Evolutionary conservation across 2,329 filamentous ascomycete genomes (phyloP), one percentile per base, ranked within the genome.

Genomic region (Elsinoe fawcettii): DNA sequence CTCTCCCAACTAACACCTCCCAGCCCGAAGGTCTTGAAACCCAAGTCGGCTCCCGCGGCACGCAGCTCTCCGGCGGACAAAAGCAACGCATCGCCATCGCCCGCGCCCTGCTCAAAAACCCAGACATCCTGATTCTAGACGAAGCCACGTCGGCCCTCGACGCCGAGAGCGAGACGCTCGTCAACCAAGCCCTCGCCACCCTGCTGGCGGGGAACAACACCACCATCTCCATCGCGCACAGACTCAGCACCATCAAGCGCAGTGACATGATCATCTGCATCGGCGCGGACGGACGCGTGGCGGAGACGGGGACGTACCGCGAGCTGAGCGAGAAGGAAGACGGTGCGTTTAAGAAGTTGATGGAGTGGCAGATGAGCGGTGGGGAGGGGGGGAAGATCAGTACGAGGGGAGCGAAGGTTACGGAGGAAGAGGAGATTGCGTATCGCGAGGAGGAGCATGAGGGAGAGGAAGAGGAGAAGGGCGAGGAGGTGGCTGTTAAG

Each of bases 81-180:
- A 97, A 97, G 74, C 93, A 99, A 72, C 86, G 93, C 62, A 97
- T 99, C 66, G 93, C 93, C 36, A 99, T 99, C 70, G 93, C 93
- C 4, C 84, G 95, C 56, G 93, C 93, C 11, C 79, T 99, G 25
- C 84, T 99, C 64, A 97, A 97, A 73, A 83, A 96, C 61, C 95
- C 95, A 0, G 93, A 99, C 73, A 97, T 99, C 61, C 77, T 99
- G 25, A 95, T 99, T 60, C 81, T 99, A 0, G 93, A 99, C 67
- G 93, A 99, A 77, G 75, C 95, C 16, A 99, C 95, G 0, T 96
- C 90, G 2, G 93, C 93, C 0, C 80, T 99, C 6, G 93, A 99
- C 69, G 93, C 93, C 12, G 93, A 99, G 72, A 96, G 90, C 0
- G 93, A 99, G 71, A 97, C 93, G 0, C 81, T 97, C 2, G 93